Base-by-base conservation (phyloP, 148 eudicot species). In the Rheum nobile region DNA sequence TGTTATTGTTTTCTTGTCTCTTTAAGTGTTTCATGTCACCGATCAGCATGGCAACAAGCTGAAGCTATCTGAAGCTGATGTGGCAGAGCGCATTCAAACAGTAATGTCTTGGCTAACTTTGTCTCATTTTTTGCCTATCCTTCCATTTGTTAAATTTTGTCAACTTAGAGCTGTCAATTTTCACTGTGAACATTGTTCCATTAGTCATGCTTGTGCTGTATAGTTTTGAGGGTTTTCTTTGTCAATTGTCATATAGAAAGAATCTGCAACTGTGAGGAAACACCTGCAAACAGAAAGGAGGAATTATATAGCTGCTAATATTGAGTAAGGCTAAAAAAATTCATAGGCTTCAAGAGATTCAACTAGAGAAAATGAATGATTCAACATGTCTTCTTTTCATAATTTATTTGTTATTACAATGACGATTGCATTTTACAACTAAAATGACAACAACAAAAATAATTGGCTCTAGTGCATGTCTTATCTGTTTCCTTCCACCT, bases 31-130 rank as follows among this genome's bases (percentile, higher is more conserved):
- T 77, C 91, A 89, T 86, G 94, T 89, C 57, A 85, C 89, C 50
- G 94, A 93, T 84, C 85, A 84, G 74, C 78, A 79, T 68, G 95
- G 98, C 67, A 86, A 91, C 75, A 93, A 91, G 86, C 80, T 91
- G 16, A 93, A 91, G 85, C 80, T 89, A 22, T 79, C 67, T 75
- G 85, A 89, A 70, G 89, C 83, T 26, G 86, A 80, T 77, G 86
- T 93, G 14, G 83, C 91, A 14, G 96, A 91, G 47, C 82, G 82
- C 74, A 89, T 93, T 78, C 94, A 89, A 73, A 91, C 88, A 90
- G 98, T 93, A 80, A 43, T 48, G 17, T 19, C 24, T 71, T 17
- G 38, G 1, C 9, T 61, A 13, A 29, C 19, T 54, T 5, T 11
- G 59, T 3, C 69, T 35, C 71, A 6, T 44, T 34, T 1, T 24